Evolutionary conservation across 345 rosid species (phyloP), one percentile per base, ranked within the genome.

Genomic region (Heritiera littoralis): DNA sequence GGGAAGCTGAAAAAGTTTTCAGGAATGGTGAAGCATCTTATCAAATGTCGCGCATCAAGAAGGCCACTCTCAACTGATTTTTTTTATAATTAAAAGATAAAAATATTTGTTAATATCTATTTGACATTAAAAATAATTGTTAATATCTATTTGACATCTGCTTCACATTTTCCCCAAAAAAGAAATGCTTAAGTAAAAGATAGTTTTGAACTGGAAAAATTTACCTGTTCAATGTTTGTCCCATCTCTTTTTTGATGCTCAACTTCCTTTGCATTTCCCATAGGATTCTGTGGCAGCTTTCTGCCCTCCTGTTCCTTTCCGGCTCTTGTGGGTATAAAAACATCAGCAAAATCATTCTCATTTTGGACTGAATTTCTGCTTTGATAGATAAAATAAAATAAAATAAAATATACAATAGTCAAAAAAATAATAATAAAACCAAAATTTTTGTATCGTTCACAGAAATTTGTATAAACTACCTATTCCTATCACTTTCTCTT

Each of bases 401-500:
- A n/a, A n/a, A n/a, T n/a, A n/a, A n/a, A 56, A 41, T 7, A 32
- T 56, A 59, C 3, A 77, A 13, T 28, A 63, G 49, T 56, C 23
- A 72, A 43, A 32, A 49, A 12, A 49, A 52, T 30, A 71, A 30
- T 17, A 72, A 52, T 17, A 35, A 32, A 72, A 72, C 43, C 45
- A 48, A 71, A 71, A 49, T 9, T 17, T 23, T 28, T 64, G 17
- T 18, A 43, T 75, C 48, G 20, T 48, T 75, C 3, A 75, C 32
- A 32, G 38, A 74, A 74, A 3, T 32, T 65, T 49, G 74, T 28
- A 66, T 77, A 49, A 74, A 52, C 38, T 86, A 91, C 98, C 93
- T 87, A 80, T 75, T 85, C 18, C 86, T 85, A 77, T 80, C 78
- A 59, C 54, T 79, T 38, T 82, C 79, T 81, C 65, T 81, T 81